A percentile compares a stretch with the other conserved stretches of the same genome.
Evolutionary conservation across 2,329 filamentous ascomycete species (phyloP).

Genomic region (Cladosporium phlei): DNA sequence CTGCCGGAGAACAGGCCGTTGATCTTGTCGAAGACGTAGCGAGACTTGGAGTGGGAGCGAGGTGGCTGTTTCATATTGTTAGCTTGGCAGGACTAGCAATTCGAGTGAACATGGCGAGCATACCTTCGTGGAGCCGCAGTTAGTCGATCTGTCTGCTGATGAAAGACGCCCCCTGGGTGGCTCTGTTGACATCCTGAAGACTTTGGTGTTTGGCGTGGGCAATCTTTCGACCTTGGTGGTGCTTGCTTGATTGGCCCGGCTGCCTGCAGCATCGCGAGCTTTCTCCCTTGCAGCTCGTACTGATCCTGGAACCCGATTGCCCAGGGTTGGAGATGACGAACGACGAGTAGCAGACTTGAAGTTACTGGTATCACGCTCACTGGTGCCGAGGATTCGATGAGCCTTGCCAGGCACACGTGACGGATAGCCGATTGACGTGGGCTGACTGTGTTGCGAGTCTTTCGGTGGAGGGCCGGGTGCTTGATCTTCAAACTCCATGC

Average conservation of each 20-base stretch:
- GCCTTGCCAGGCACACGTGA: slow-evolving; percentile 14
- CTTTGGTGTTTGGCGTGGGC: slow-evolving; percentile 6
- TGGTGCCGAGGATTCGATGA: slow-evolving; percentile 5
- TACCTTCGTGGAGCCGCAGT: not conserved
- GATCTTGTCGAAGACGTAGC: slow-evolving; percentile 26
- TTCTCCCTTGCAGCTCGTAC: slow-evolving; percentile 16
- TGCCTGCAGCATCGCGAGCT: not conserved
- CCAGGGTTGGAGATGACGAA: slow-evolving; percentile 23
- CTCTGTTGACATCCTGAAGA: not conserved
- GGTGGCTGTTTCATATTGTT: slow-evolving; percentile 10
- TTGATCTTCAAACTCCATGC: not conserved
- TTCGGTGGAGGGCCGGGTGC: not conserved
- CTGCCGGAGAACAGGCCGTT: slow-evolving; percentile 26
- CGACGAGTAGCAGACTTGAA: slow-evolving; percentile 11
- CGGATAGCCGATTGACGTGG: slow-evolving; percentile 21
- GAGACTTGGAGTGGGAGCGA: slow-evolving; percentile 26
- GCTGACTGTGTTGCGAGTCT: not conserved
- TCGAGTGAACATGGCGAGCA: not conserved
- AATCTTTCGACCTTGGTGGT: slow-evolving; percentile 3
- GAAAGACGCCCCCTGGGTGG: not conserved
- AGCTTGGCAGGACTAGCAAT: not conserved
- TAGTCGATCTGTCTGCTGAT: not conserved
- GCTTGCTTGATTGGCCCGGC: not conserved
- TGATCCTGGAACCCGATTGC: slow-evolving; percentile 18
- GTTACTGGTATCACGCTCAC: not conserved